Evolutionary conservation across 179 eudicot species (phyloP), one percentile per base, ranked within the genome.

Genomic region (Spinacia oleracea): DNA sequence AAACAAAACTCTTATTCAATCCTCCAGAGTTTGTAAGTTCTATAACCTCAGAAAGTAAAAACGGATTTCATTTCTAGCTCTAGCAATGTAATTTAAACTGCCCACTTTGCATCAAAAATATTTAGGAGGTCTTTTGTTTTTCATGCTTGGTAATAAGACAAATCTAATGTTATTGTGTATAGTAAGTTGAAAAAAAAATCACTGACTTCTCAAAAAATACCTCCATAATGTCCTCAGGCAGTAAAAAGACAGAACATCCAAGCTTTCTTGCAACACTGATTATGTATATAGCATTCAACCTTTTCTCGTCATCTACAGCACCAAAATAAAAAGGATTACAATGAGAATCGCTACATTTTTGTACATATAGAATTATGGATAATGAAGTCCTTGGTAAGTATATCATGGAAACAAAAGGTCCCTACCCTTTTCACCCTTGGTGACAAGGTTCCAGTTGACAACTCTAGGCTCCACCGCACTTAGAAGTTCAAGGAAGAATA

Each of bases 191-290:
- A 8, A 23, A 10, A 8, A 46, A 21, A 18, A 3, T 5, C 10
- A 72, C 6, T n/a, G 4, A 35, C 6, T 9, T 42, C 9, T 43
- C 6, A 56, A 35, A 50, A 25, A 51, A 75, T 81, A 88, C 97
- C 94, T 92, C 93, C 84, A 91, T 91, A 60, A 92, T 91, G 82
- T 92, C 97, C 83, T 92, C 97, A 0, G 97, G 97, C 88, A 92
- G 82, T 85, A 92, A 85, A 83, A 92, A 92, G 76, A 92, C 84
- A 0, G 93, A 90, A 70, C 97, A 92, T 27, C 97, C 97, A 51
- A 92, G 91, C 82, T 92, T 92, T 75, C 97, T 80, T 21, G 97
- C 94, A 78, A 92, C 93, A 83, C 94, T 92, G 79, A 91, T 92
- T 0, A 91, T 92, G 80, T 92, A 92, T 10, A 87, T 90, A 73